Evolutionary conservation across 805 yeast species (phyloP).

Genomic region (Naumovozyma baii): DNA sequence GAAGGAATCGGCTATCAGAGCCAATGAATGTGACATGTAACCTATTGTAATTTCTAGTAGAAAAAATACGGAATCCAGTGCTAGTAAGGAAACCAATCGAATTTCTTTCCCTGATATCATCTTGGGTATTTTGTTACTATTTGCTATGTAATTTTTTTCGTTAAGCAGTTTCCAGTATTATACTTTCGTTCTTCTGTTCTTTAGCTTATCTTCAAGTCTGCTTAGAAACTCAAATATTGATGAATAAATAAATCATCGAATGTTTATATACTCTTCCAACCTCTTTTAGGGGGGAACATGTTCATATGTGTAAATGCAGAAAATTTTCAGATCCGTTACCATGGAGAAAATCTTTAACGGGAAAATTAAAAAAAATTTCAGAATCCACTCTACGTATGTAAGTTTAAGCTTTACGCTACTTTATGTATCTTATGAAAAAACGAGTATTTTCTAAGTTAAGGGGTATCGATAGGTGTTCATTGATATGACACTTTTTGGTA

Average conservation of each 20-base stretch:
- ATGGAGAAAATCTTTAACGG: neutral
- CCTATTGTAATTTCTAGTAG: slow-evolving; percentile 76
- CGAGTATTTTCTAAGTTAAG: too few species aligned
- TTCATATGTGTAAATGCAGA: too few species aligned
- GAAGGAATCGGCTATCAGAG: slow-evolving; percentile 90
- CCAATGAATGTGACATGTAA: slow-evolving; percentile 88
- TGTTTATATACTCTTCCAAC: neutral
- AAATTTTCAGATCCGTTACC: neutral
- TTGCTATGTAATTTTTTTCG: neutral
- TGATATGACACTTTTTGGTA: too few species aligned
- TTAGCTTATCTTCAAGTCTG: too few species aligned
- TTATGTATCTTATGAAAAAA: slow-evolving; percentile 34
- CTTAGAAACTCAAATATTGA: too few species aligned
- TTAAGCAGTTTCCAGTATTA: too few species aligned
- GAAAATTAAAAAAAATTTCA: too few species aligned
- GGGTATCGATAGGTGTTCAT: too few species aligned
- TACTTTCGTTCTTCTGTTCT: too few species aligned
- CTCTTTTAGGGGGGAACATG: too few species aligned
- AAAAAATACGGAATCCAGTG: slow-evolving; percentile 73
- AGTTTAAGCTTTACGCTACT: neutral
- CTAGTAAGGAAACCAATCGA: slow-evolving; percentile 60
- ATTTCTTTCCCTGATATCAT: slow-evolving; percentile 40
- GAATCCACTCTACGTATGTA: neutral
- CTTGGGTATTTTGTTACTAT: neutral
- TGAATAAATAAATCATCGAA: too few species aligned